These are phyloP conservation scores for Fallopia convolvulus DNA, from an alignment of 148 eudicot genomes.

Conservation along the genomic window DNA sequence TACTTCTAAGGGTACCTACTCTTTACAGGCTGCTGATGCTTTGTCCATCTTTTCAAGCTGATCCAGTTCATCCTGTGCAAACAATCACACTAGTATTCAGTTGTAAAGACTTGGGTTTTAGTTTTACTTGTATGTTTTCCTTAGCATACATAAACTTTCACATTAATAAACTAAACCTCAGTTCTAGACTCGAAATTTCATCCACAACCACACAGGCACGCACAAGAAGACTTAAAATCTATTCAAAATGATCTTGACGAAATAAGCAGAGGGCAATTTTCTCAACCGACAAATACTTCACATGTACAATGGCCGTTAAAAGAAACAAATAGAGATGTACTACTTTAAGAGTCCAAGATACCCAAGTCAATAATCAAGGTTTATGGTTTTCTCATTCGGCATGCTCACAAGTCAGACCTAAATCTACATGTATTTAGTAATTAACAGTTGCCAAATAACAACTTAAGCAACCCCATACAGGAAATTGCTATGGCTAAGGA, in stretches of 20 bases:
- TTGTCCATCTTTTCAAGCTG: constrained; percentile 53
- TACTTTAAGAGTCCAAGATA: background rate
- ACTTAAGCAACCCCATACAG: background rate
- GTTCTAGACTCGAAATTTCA: too few relatives aligned
- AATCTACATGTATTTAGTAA: background rate
- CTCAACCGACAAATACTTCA: background rate
- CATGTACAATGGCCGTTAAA: background rate
- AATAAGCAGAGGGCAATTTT: background rate
- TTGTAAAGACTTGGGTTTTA: background rate
- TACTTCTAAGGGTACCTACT: constrained; percentile 42
- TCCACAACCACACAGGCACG: too few relatives aligned
- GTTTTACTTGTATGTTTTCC: background rate
- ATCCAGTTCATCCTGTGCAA: constrained; percentile 68
- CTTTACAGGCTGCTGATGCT: constrained; percentile 60
- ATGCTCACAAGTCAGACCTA: background rate
- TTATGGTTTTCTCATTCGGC: background rate
- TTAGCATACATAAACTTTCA: too few relatives aligned
- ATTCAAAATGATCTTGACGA: background rate
- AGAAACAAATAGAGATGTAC: background rate
- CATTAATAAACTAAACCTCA: too few relatives aligned
- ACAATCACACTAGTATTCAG: background rate
- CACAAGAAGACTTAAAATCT: background rate
- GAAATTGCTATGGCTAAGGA: background rate
- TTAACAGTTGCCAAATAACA: background rate
- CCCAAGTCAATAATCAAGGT: background rate